Base-by-base conservation (phyloP, 2,329 filamentous ascomycete genomes). In the Colletotrichum sp. region DNA sequence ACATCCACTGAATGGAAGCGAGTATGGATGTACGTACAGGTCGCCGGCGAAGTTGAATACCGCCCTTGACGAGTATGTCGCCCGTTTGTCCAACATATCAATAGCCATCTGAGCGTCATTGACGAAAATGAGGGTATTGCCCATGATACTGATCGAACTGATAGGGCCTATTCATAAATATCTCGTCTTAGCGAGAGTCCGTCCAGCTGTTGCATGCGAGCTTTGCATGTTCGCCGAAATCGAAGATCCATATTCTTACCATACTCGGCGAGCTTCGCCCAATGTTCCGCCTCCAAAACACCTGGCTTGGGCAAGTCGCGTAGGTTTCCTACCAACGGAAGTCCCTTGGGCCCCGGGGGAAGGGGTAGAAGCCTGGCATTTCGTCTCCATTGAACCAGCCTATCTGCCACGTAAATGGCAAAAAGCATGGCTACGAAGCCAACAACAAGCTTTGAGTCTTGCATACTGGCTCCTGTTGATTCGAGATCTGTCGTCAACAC, bases 261-360 rank as follows among this genome's bases (percentile, higher is more conserved):
- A 68, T 81, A 81, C 21, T 84, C 79, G 43, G 82, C 83, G 66
- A 81, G 78, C 59, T 79, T 76, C 1, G 82, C 64, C 82, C 82
- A 84, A 66, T 84, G 80, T 58, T 79, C 71, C 69, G 76, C 81
- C 33, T 83, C 81, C 4, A 77, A 78, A 8, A 66, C 58, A 8
- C 78, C 80, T 3, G 76, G 68, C 1, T 81, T 77, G 1, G 87
- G 87, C n/a, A 87, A 77, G 73, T 89, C 86, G 4, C 77, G 76
- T 13, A 88, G 72, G 75, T 89, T 89, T 8, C 87, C 87, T 11
- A 89, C 54, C 3, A 89, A 61, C 0, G 85, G 85, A n/a, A 85
- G 75, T 1, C 80, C 80, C 18, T 71, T 80, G 76, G 77, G 83
- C 57, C 76, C 81, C 61, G 75, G 81, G 43, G 70, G 80, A 8